phyloP scores from a whole-genome alignment of 1,284 basidiomycete species.

The Apiotrichum domesticum region DNA sequence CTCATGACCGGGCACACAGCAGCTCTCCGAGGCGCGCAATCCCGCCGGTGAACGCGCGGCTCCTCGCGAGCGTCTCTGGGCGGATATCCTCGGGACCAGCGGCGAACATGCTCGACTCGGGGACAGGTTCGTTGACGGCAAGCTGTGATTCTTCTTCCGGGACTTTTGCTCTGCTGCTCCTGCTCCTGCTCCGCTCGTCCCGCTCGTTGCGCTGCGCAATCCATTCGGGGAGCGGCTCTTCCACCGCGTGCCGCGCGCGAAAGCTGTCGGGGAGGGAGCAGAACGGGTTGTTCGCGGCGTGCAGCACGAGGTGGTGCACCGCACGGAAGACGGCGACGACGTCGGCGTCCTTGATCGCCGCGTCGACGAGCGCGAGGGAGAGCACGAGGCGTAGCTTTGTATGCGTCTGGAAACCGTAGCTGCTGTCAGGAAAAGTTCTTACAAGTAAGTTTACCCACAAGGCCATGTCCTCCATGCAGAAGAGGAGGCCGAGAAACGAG shows the following conservation, averaged over 20 bases:
- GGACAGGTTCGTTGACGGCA: constrained; percentile 8
- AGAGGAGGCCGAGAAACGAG: constrained; percentile 44
- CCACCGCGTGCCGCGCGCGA: constrained; percentile 12
- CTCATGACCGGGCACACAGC: constrained; percentile 12
- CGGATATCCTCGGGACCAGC: constrained; percentile 34
- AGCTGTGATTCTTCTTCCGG: too few species aligned
- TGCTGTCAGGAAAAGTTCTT: constrained; percentile 7
- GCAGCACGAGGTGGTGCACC: constrained; percentile 41
- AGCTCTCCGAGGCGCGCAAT: constrained; percentile 35
- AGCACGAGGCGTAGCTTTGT: constrained; percentile 44
- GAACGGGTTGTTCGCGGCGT: constrained; percentile 41
- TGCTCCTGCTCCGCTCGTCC: background rate
- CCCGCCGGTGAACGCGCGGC: constrained; percentile 28
- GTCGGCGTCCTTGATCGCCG: constrained; percentile 46
- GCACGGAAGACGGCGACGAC: constrained; percentile 45
- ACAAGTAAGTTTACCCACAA: constrained; percentile 23
- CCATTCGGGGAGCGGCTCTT: background rate
- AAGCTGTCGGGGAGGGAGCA: constrained; percentile 30
- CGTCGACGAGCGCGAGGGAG: constrained; percentile 45
- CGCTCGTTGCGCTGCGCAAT: too few species aligned
- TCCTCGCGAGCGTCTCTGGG: constrained; percentile 31
- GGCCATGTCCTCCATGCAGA: constrained; percentile 48
- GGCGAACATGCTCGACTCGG: constrained; percentile 30
- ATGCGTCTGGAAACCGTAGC: constrained; percentile 46
- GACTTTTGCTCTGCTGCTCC: background rate